Base-by-base conservation (phyloP, 306 rosid species). In the Citrullus amarus region DNA sequence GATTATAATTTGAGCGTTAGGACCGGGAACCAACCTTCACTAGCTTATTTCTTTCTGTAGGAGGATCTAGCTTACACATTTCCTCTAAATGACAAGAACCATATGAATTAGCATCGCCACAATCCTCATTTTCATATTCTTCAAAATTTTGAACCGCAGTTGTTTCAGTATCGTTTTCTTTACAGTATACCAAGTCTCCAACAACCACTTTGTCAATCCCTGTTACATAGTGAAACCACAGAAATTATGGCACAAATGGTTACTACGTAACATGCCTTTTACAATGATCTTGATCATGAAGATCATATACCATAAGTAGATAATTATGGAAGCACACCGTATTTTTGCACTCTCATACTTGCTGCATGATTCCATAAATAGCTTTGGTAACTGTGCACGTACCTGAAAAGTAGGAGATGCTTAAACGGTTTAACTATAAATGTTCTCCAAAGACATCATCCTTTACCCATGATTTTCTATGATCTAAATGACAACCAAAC, bases 351-450 rank as follows among this genome's bases (percentile, higher is more conserved):
- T 87, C 99, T 92, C 79, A 75, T 80, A 85, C 97, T 95, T 51
- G 97, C 93, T 65, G 97, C 96, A 81, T 92, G 91, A 84, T 92
- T 95, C 99, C 97, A 95, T 81, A 95, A 86, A 84, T 87, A 91
- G 91, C 99, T 95, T 88, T 95, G 99, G 77, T 92, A 95, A 86
- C 99, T 92, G 80, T 95, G 98, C 25, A 95, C 88, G 76, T 95
- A 95, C 98, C 98, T 95, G 82, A 80, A 83, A 68, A 46, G 57
- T 77, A 5, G 25, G 22, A 25, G 44, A 65, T 25, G 25, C 32
- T 78, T 16, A 28, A 32, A 78, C 10, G 56, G 38, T 69, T 25
- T 25, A 9, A 78, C 38, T 3, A 30, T 8, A 78, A 13, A 46
- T 50, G 32, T 36, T 34, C 39, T 22, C 28, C 39, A 22, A 77